Percentiles rank a stretch among this genome's conserved stretches.
phyloP scores from a whole-genome alignment of 2,329 filamentous ascomycete species.

The Aspergillus fructus region DNA sequence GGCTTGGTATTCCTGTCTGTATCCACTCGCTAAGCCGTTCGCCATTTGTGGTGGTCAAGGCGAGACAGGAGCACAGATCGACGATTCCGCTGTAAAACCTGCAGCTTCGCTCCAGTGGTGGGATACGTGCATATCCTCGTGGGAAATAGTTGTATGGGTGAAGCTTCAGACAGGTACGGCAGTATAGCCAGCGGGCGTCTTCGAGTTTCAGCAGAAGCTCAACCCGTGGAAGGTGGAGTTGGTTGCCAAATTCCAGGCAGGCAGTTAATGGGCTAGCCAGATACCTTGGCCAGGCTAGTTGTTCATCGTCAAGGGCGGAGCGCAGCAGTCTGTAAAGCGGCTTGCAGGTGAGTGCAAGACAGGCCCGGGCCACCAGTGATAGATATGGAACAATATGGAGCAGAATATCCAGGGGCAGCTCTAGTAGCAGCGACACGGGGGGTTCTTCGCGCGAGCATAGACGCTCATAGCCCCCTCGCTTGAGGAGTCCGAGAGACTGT shows the following conservation, averaged over 20 bases:
- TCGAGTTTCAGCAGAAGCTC: slow-evolving; percentile 7
- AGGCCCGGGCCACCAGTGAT: background rate
- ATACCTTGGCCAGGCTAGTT: slow-evolving; percentile 4
- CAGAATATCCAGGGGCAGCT: background rate
- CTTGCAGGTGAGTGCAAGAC: slow-evolving; percentile 10
- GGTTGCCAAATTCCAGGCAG: background rate
- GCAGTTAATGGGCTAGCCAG: slow-evolving; percentile 1
- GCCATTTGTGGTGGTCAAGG: slow-evolving; percentile 1
- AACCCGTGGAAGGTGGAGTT: background rate
- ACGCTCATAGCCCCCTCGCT: no score
- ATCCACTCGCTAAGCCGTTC: background rate
- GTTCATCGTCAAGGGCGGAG: background rate
- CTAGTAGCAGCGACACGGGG: background rate
- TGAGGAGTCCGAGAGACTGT: no score
- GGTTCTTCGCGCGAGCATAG: no score
- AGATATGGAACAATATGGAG: background rate
- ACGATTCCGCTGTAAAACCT: background rate
- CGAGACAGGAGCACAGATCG: slow-evolving; percentile 5
- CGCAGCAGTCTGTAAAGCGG: background rate
- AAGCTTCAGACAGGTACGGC: slow-evolving; percentile 4
- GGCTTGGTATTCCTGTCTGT: background rate
- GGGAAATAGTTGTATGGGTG: background rate
- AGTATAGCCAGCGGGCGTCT: slow-evolving; percentile 7
- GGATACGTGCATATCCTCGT: no score
- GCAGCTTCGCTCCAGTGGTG: background rate